Percentiles rank a stretch among this genome's conserved stretches.
phyloP scores from a whole-genome alignment of 441 rosid genomes.

The Erodium trifolium region DNA sequence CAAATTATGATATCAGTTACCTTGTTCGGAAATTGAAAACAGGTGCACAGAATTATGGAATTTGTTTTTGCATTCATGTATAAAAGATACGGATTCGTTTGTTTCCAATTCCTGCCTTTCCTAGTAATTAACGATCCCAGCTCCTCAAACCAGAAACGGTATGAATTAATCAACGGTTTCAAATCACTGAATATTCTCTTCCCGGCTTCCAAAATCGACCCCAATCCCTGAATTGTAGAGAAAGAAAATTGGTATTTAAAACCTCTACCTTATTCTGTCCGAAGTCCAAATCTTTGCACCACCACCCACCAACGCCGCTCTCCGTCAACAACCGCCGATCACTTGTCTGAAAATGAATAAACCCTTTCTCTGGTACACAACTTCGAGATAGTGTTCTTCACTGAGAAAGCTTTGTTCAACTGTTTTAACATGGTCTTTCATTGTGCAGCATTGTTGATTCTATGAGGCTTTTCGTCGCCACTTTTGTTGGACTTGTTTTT shows the following conservation, averaged over 20 bases:
- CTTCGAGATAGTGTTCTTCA: not conserved
- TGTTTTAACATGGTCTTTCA: not conserved
- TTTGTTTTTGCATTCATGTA: no score
- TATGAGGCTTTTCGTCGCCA: conserved; percentile 67
- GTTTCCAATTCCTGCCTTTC: not conserved
- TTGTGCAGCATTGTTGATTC: conserved; percentile 33
- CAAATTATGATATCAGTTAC: no score
- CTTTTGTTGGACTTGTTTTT: conserved; percentile 56
- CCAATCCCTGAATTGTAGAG: not conserved
- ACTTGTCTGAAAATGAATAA: not conserved
- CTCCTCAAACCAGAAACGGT: not conserved
- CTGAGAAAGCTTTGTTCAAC: not conserved
- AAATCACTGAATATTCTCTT: no score
- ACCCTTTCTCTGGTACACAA: not conserved
- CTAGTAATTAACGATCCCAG: no score
- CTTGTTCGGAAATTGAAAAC: no score
- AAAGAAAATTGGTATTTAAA: not conserved
- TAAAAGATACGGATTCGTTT: not conserved
- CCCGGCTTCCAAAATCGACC: not conserved
- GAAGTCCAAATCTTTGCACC: not conserved
- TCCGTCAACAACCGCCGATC: no score
- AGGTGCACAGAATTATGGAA: no score
- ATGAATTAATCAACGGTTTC: not conserved
- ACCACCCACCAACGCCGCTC: no score
- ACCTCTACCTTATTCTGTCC: not conserved